These are phyloP conservation scores for Phialophora chinensis DNA, from an alignment of 2,329 filamentous ascomycete genomes.

Conservation along the genomic window DNA sequence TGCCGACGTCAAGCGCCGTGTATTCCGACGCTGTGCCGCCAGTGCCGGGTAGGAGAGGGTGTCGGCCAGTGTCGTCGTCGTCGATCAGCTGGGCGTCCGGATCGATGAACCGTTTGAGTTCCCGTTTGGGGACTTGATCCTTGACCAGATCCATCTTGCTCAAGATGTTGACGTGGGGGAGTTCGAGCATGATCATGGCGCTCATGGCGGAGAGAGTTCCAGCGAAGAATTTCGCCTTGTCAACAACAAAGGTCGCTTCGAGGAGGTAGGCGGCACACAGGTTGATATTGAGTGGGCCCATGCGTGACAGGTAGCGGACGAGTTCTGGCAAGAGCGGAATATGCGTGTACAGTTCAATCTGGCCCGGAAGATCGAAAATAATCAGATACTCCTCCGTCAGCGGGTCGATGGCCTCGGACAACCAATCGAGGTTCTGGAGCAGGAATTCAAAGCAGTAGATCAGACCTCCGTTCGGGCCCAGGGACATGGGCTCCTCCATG, in stretches of 20 bases:
- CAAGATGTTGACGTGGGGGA: conserved; percentile 94
- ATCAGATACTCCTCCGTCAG: conserved; percentile 95
- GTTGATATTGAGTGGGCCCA: conserved; percentile 83
- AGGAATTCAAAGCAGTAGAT: conserved; percentile 98
- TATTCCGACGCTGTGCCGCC: conserved; percentile 44
- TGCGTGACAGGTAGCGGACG: conserved; percentile 77
- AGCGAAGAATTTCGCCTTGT: conserved; percentile 96
- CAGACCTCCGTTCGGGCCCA: conserved; percentile 89
- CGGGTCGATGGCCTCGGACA: conserved; percentile 81
- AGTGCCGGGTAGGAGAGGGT: conserved; percentile 31
- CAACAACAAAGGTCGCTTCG: conserved; percentile 93
- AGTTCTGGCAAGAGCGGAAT: conserved; percentile 88
- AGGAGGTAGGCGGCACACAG: conserved; percentile 93
- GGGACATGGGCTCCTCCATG: conserved; percentile 86
- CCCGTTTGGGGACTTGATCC: conserved; percentile 82
- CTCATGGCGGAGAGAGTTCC: conserved; percentile 97
- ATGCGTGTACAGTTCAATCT: conserved; percentile 98
- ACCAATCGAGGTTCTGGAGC: conserved; percentile 90
- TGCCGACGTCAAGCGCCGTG: conserved; percentile 53
- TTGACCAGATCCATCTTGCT: conserved; percentile 98
- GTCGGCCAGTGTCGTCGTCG: conserved; percentile 70
- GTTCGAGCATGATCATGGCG: conserved; percentile 97
- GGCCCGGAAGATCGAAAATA: conserved; percentile 97
- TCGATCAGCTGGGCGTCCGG: conserved; percentile 83
- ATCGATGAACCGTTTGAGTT: conserved; percentile 87